phyloP scores from a whole-genome alignment of 106 monocot species.

The Platanthera guangdongensis region DNA sequence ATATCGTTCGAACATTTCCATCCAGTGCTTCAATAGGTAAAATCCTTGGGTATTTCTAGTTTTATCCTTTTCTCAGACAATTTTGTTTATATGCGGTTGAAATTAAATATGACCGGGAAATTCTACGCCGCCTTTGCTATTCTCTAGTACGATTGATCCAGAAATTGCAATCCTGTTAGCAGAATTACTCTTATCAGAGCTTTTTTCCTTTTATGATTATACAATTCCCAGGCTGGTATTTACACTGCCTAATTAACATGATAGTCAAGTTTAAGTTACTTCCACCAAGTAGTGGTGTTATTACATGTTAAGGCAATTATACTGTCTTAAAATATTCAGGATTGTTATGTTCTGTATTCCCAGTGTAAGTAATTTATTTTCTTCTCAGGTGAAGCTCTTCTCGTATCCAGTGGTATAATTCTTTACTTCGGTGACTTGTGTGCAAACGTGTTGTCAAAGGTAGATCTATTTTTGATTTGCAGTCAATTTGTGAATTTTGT shows the following conservation, averaged over 20 bases:
- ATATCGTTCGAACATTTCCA: slow-evolving; percentile 75
- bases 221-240: neutral
- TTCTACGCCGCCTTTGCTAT: neutral
- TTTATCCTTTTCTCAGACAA: neutral
- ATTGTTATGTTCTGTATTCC: neutral
- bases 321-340: neutral
- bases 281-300: neutral
- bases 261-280: neutral
- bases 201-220: neutral
- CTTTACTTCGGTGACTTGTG: slow-evolving; percentile 85
- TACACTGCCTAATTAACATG: neutral
- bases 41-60: neutral
- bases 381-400: slow-evolving; percentile 77
- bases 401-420: slow-evolving; percentile 78
- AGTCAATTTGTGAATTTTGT: neutral
- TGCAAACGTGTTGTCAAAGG: slow-evolving; percentile 64
- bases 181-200: neutral
- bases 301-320: neutral
- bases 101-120: neutral
- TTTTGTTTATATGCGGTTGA: neutral
- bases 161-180: neutral
- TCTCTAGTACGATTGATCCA: neutral
- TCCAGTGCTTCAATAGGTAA: slow-evolving; percentile 85
- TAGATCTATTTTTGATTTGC: slow-evolving; percentile 13
- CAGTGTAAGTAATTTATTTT: slow-evolving; percentile 7